Conservation (phyloP, 148 eudicot species). For the Fagopyrum esculentum region DNA sequence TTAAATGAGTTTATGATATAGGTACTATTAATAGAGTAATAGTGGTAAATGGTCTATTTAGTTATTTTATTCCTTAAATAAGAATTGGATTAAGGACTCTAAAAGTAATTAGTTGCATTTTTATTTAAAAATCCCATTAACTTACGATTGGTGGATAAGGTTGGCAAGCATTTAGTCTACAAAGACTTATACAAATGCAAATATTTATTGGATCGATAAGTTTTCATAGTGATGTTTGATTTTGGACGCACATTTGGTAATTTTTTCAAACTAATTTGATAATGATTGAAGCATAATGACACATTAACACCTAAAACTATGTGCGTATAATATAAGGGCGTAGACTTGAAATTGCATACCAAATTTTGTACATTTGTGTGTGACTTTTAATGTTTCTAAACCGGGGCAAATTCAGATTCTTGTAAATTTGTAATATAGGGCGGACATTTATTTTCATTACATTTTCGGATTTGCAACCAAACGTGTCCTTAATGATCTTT, state of each 20-base stretch:
- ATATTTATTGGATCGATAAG: not conserved
- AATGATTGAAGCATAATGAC: not conserved
- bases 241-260: not conserved
- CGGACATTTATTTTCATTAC: too few species aligned
- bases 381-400: not conserved
- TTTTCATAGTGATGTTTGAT: not conserved
- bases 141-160: not conserved
- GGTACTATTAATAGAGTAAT: too few species aligned
- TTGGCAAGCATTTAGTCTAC: not conserved
- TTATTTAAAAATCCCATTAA: not conserved
- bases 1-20: too few species aligned
- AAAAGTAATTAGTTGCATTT: not conserved
- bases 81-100: too few species aligned
- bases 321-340: not conserved
- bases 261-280: not conserved
- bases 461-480: too few species aligned
- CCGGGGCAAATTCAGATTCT: too few species aligned
- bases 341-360: not conserved
- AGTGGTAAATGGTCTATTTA: too few species aligned
- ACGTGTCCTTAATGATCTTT: too few species aligned
- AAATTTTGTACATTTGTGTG: not conserved
- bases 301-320: not conserved
- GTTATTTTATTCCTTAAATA: too few species aligned
- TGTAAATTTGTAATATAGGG: too few species aligned
- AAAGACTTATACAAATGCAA: not conserved